Percentiles rank a stretch among this genome's conserved stretches.
Conservation (phyloP, 768 basidiomycete species). For the Amanita molliuscula region DNA sequence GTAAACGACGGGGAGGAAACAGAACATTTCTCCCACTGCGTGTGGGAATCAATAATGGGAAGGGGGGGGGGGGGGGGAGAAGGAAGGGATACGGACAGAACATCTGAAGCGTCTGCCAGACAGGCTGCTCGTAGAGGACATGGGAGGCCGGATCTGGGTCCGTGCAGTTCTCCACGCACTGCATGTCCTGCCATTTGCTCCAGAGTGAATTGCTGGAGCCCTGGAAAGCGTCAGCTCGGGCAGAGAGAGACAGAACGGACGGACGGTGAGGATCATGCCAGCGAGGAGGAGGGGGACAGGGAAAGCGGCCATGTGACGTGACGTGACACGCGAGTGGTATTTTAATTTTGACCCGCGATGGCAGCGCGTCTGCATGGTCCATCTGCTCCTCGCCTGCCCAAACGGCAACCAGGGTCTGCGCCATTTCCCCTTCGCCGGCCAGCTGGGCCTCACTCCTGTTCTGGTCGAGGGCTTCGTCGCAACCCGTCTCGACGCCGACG, state of each 20-base stretch:
- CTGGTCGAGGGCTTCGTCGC: slow-evolving; percentile 73
- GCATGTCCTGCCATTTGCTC: slow-evolving; percentile 94
- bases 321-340: slow-evolving; percentile 8
- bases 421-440: slow-evolving; percentile 68
- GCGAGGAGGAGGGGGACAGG: slow-evolving; percentile 70
- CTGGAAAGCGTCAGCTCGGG: slow-evolving; percentile 21
- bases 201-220: slow-evolving; percentile 76
- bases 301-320: slow-evolving; percentile 30
- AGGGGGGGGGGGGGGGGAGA: slow-evolving; percentile 12
- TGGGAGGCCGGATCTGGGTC: slow-evolving; percentile 49
- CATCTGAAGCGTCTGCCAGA: slow-evolving; percentile 90
- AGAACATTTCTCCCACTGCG: slow-evolving; percentile 89
- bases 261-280: slow-evolving; percentile 87
- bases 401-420: slow-evolving; percentile 45
- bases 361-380: slow-evolving; percentile 41
- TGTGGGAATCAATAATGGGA: slow-evolving; percentile 20
- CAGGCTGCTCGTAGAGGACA: slow-evolving; percentile 87
- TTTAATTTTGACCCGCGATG: not conserved
- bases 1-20: slow-evolving; percentile 82
- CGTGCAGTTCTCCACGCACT: slow-evolving; percentile 91
- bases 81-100: slow-evolving; percentile 47
- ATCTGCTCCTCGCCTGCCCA: slow-evolving; percentile 38
- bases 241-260: not conserved
- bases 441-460: slow-evolving; percentile 73
- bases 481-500: slow-evolving; percentile 62